A percentile compares a stretch with the other conserved stretches of the same genome.
phyloP scores from a whole-genome alignment of 768 basidiomycete genomes.

The Galerina marginata region DNA sequence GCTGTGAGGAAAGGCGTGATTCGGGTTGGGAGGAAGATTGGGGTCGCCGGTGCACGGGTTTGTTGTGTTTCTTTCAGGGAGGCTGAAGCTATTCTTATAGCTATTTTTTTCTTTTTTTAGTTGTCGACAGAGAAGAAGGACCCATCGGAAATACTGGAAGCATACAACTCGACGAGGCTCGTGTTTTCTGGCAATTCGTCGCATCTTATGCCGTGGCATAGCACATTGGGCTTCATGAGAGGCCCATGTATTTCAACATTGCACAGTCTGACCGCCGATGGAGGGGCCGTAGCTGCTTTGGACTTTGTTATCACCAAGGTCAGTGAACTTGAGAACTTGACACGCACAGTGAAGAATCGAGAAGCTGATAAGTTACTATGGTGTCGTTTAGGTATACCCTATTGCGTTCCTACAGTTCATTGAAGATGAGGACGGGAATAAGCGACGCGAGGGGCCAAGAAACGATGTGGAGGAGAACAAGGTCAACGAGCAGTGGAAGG shows the following conservation, averaged over 20 bases:
- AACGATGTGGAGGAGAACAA: constrained; percentile 71
- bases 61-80: constrained; percentile 27
- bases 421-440: constrained; percentile 53
- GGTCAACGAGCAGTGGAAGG: constrained; percentile 73
- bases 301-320: constrained; percentile 78
- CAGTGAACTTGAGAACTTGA: background rate
- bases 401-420: constrained; percentile 80
- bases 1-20: constrained; percentile 73
- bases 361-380: background rate
- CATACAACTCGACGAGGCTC: constrained; percentile 70
- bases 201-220: constrained; percentile 86
- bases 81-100: background rate
- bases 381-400: constrained; percentile 36
- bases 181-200: constrained; percentile 84
- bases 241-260: constrained; percentile 76
- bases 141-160: constrained; percentile 82
- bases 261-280: constrained; percentile 79
- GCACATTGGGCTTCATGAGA: constrained; percentile 79
- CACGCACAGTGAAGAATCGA: background rate
- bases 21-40: constrained; percentile 82
- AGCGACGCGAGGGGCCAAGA: constrained; percentile 63
- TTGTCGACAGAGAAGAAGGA: constrained; percentile 75
- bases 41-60: constrained; percentile 80
- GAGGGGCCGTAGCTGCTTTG: constrained; percentile 77
- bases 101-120: constrained; percentile 39